Conservation (phyloP, 2,329 filamentous ascomycete genomes). For the Xylaria hypoxylon region DNA sequence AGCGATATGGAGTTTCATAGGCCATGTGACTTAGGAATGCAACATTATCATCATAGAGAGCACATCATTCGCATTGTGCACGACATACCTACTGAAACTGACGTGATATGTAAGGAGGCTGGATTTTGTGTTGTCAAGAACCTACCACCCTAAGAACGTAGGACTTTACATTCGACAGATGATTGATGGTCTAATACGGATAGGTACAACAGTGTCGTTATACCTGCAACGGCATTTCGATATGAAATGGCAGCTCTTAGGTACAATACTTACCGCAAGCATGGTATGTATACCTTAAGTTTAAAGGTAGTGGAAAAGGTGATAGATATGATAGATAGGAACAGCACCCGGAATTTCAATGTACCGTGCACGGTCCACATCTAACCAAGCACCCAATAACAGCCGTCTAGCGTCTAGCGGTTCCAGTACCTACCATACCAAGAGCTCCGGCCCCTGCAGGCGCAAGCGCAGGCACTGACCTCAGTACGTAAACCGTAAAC, state of each 20-base stretch:
- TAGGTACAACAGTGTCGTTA: neutral
- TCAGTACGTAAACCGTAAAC: constrained; percentile 37
- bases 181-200: neutral
- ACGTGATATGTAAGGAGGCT: neutral
- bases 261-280: no score
- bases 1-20: constrained; percentile 12
- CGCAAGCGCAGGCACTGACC: constrained; percentile 36
- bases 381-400: constrained; percentile 18
- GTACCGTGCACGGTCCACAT: constrained; percentile 22
- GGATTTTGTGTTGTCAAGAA: neutral
- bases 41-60: constrained; percentile 1
- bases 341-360: constrained; percentile 12
- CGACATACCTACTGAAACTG: neutral
- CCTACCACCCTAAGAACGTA: neutral
- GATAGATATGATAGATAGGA: no score
- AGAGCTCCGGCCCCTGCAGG: constrained; percentile 19
- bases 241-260: no score
- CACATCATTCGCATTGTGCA: constrained; percentile 4
- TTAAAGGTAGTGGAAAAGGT: no score
- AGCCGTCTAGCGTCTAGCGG: neutral
- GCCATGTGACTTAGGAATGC: constrained; percentile 2
- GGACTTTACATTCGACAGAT: no score
- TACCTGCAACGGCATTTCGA: no score
- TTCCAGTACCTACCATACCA: constrained; percentile 8
- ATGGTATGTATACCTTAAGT: no score